These are phyloP conservation scores for Pythium phragmiticola DNA, from an alignment of 352 stramenopile species.

Conservation along the genomic window DNA sequence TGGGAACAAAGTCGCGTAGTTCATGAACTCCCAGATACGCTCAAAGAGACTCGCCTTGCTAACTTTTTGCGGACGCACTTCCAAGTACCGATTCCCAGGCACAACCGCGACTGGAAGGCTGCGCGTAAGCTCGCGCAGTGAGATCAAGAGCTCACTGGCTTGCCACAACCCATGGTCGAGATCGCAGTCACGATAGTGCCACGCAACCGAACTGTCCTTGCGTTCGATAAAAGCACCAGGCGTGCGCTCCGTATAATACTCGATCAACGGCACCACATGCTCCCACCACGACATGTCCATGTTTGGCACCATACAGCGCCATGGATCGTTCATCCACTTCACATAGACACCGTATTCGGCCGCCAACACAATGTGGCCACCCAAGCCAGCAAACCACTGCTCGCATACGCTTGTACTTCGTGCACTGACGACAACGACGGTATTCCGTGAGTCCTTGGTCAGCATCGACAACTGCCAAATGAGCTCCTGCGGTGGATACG, in stretches of 20 bases:
- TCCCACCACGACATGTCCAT: constrained; percentile 83
- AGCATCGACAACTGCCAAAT: constrained; percentile 86
- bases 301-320: constrained; percentile 80
- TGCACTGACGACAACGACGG: constrained; percentile 72
- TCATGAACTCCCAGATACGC: constrained; percentile 86
- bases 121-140: constrained; percentile 69
- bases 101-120: constrained; percentile 73
- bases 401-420: constrained; percentile 71
- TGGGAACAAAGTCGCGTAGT: constrained; percentile 61
- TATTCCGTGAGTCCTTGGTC: constrained; percentile 70
- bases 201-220: constrained; percentile 85
- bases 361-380: constrained; percentile 62
- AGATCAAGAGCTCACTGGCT: constrained; percentile 86
- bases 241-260: constrained; percentile 85
- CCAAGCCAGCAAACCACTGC: constrained; percentile 74
- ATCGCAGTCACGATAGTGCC: constrained; percentile 90
- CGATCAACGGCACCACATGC: constrained; percentile 69
- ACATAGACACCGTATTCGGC: constrained; percentile 83
- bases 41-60: constrained; percentile 82
- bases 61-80: constrained; percentile 77
- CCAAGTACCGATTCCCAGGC: constrained; percentile 70
- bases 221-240: constrained; percentile 81
- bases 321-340: constrained; percentile 70
- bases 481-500: constrained; percentile 79
- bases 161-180: constrained; percentile 87